These are phyloP conservation scores for Scutellaria minor DNA, from an alignment of 257 asterid species.

Conservation along the genomic window DNA sequence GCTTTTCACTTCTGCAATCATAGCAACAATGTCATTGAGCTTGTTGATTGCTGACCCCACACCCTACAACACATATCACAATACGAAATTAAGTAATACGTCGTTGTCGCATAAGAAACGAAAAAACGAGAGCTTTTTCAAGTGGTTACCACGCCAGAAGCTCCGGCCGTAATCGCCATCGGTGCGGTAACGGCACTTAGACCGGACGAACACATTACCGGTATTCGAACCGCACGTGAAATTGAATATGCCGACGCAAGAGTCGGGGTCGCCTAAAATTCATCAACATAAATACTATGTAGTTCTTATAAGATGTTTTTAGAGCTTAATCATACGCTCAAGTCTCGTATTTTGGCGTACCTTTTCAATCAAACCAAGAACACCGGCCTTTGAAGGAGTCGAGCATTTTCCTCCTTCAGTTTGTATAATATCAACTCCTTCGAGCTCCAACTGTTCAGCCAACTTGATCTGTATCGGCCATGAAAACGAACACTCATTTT, in stretches of 20 bases:
- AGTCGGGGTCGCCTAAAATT: slow-evolving; percentile 76
- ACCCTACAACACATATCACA: slow-evolving; percentile 53
- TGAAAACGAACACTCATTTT: background rate
- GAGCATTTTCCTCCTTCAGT: slow-evolving; percentile 91
- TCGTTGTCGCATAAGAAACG: background rate
- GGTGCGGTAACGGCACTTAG: slow-evolving; percentile 88
- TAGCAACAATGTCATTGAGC: slow-evolving; percentile 85
- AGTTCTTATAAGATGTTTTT: background rate
- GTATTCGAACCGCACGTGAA: slow-evolving; percentile 77
- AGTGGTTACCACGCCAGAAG: slow-evolving; percentile 81
- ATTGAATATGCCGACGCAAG: slow-evolving; percentile 89
- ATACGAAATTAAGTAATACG: background rate
- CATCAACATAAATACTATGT: background rate
- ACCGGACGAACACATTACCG: slow-evolving; percentile 93
- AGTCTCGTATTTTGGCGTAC: slow-evolving; percentile 31
- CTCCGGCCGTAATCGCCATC: slow-evolving; percentile 92
- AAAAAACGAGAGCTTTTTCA: background rate
- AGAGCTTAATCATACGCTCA: background rate
- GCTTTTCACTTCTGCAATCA: slow-evolving; percentile 86
- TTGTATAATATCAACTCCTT: slow-evolving; percentile 88
- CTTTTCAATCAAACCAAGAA: slow-evolving; percentile 90
- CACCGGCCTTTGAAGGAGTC: slow-evolving; percentile 74
- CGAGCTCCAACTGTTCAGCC: slow-evolving; percentile 77
- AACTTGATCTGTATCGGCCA: slow-evolving; percentile 60
- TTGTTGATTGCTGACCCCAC: slow-evolving; percentile 93